Evolutionary conservation across 257 asterid species (phyloP).

Genomic region (Lavandula angustifolia): DNA sequence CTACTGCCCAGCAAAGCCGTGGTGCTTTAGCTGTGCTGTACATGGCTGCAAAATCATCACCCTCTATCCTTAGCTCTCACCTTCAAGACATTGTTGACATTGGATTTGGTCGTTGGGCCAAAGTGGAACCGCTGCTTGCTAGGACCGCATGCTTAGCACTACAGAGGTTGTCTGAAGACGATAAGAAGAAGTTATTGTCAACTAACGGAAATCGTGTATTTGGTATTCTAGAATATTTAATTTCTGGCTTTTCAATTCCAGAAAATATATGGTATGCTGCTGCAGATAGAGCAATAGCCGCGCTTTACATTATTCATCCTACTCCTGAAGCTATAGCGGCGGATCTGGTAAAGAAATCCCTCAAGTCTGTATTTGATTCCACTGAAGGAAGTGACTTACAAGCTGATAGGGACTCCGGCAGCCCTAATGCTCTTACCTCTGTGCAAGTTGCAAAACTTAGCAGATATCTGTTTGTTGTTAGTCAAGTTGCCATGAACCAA

Average conservation of each 20-base stretch:
- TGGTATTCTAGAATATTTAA: constrained; percentile 67
- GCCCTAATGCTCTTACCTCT: constrained; percentile 41
- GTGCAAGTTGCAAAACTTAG: constrained; percentile 72
- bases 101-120: constrained; percentile 99
- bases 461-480: constrained; percentile 67
- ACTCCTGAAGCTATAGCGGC: constrained; percentile 80
- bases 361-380: constrained; percentile 59
- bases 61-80: constrained; percentile 80
- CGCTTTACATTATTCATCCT: constrained; percentile 81
- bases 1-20: constrained; percentile 92
- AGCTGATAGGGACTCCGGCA: constrained; percentile 43
- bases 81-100: constrained; percentile 90
- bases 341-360: constrained; percentile 71
- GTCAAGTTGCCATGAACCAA: constrained; percentile 95
- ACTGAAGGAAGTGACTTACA: constrained; percentile 49
- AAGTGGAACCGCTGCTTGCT: constrained; percentile 88
- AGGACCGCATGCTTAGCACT: constrained; percentile 89
- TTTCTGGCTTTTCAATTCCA: constrained; percentile 70
- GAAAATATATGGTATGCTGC: constrained; percentile 90
- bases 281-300: constrained; percentile 78
- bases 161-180: constrained; percentile 88
- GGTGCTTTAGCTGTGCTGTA: constrained; percentile 91
- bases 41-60: constrained; percentile 88
- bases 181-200: constrained; percentile 66
- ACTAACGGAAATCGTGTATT: constrained; percentile 71